Base-by-base conservation (phyloP, 805 yeast species). In the Wickerhamiella lipophila region DNA sequence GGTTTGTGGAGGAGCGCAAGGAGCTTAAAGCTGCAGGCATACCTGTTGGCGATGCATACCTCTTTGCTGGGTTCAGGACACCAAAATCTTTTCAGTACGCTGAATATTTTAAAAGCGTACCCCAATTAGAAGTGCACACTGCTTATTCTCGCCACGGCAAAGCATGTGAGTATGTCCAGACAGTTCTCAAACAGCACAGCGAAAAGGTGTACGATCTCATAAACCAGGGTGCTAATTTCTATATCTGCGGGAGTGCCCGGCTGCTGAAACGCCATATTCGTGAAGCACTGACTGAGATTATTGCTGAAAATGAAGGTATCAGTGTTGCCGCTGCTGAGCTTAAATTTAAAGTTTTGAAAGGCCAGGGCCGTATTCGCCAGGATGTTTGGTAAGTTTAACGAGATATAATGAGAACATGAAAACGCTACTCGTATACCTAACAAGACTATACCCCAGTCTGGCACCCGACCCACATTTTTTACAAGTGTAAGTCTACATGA, bases 1-100 rank as follows among this genome's bases (percentile, higher is more conserved):
- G 89, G 12, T 84, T 84, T 55, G 62, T 84, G 23, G 75, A 92
- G 66, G 94, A 84, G 59, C 77, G 82, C 60, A 76, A 72, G n/a
- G 62, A 68, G 40, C 70, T 67, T 8, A 34, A 34, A 1, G 40
- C 26, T 5, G 35, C 27, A 1, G 55, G 60, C 57, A 18, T 15
- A 1, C 27, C 42, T 1, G 47, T 50, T 1, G 55, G 54, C 11
- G 49, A 44, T 1, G 47, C 50, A 12, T 40, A 46, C 13, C 47
- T 57, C 18, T 56, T 55, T 36, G 49, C 49, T 1, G 58, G 60
- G 1, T 46, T 50, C 7, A 52, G 59, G 5, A 38, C 54, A 1
- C 46, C 50, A 1, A 51, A 41, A 2, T 54, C 57, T 16, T 40
- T 57, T 18, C 40, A 52, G 6, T 55, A 53, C 46, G 42, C 18